phyloP scores from a whole-genome alignment of 1,284 basidiomycete genomes.

The Sporisorium iseilematis-ciliati region DNA sequence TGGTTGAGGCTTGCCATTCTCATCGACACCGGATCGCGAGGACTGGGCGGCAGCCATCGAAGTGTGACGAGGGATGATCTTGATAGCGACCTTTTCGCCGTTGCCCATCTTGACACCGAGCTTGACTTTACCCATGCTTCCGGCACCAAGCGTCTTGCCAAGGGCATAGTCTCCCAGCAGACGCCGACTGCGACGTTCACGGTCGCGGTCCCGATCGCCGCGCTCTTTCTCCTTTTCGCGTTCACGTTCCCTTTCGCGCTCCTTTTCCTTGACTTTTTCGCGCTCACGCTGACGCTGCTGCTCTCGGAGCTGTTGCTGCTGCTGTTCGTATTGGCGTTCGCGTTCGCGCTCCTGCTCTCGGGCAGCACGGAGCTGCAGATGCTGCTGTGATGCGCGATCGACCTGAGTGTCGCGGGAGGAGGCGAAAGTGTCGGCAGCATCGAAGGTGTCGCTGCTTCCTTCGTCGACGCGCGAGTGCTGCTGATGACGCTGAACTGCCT shows the following conservation, averaged over 20 bases:
- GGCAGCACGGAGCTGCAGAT: constrained; percentile 31
- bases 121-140: constrained; percentile 99
- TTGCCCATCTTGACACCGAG: constrained; percentile 89
- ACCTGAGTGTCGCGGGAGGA: constrained; percentile 47
- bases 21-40: constrained; percentile 55
- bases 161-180: constrained; percentile 91
- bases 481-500: constrained; percentile 43
- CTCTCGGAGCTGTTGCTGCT: constrained; percentile 33
- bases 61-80: constrained; percentile 90
- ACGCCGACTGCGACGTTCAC: constrained; percentile 57
- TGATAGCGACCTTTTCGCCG: constrained; percentile 97
- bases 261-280: constrained; percentile 24
- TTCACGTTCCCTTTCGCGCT: constrained; percentile 47
- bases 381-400: constrained; percentile 40
- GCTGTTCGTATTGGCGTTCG: constrained; percentile 24
- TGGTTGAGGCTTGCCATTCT: constrained; percentile 71
- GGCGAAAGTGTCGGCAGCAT: constrained; percentile 34
- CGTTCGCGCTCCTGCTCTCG: constrained; percentile 34
- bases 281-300: constrained; percentile 32
- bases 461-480: constrained; percentile 34
- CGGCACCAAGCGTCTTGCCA: constrained; percentile 95
- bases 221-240: constrained; percentile 40
- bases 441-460: constrained; percentile 43
- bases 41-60: constrained; percentile 73
- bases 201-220: constrained; percentile 49